Conservation (phyloP, 1,284 basidiomycete genomes). For the Ustanciosporium gigantosporum region DNA sequence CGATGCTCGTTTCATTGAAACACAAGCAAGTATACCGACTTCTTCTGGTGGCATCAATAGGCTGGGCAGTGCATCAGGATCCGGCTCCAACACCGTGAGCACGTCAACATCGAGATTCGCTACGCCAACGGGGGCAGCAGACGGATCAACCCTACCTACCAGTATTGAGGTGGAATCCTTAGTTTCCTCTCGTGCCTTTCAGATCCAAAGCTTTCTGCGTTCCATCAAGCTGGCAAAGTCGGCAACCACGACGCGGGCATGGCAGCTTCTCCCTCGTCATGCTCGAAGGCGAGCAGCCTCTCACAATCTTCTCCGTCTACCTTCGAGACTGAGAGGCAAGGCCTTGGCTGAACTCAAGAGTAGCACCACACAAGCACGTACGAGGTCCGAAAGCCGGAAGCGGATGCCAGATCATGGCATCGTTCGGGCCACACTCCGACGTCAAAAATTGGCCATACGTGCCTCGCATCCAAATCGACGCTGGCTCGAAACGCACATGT, state of each 20-base stretch:
- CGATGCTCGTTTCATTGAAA: constrained; percentile 31
- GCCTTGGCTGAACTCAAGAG: constrained; percentile 52
- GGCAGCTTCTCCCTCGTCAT: constrained; percentile 58
- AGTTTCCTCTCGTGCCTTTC: constrained; percentile 34
- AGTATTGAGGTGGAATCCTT: constrained; percentile 32
- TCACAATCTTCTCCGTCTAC: constrained; percentile 57
- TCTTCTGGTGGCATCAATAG: constrained; percentile 7
- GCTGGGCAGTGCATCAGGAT: not conserved
- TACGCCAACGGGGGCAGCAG: not conserved
- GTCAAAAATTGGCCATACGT: constrained; percentile 30
- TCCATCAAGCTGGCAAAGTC: constrained; percentile 36
- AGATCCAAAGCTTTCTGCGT: constrained; percentile 38
- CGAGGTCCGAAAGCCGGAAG: constrained; percentile 42
- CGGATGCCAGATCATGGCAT: constrained; percentile 37
- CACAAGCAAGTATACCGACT: constrained; percentile 2
- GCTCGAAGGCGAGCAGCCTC: constrained; percentile 54
- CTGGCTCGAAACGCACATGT: constrained; percentile 60
- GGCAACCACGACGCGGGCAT: constrained; percentile 51
- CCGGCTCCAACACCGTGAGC: not conserved
- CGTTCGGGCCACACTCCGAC: constrained; percentile 28
- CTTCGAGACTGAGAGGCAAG: constrained; percentile 49
- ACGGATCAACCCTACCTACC: constrained; percentile 13
- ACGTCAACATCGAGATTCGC: not conserved
- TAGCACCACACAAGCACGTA: constrained; percentile 46
- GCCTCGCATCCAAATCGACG: constrained; percentile 31